Percentiles rank a stretch among this genome's conserved stretches.
Conservation (phyloP, 164 flowering plant species). For the Houttuynia cordata region DNA sequence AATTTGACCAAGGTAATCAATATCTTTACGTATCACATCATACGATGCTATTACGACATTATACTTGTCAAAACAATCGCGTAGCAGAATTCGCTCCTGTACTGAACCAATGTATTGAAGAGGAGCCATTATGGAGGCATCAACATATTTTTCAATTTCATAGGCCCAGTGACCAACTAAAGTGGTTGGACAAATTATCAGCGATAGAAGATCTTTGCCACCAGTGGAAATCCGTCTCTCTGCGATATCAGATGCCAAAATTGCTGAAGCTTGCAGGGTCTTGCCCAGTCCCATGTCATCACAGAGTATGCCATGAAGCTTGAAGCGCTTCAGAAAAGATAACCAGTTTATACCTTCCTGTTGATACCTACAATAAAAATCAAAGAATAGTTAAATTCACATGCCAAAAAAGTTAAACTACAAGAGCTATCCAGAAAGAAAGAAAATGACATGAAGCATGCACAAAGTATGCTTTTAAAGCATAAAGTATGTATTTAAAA, state of each 20-base stretch:
- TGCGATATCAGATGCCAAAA: slow-evolving; percentile 87
- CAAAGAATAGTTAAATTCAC: background rate
- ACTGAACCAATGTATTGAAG: slow-evolving; percentile 95
- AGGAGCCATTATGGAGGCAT: slow-evolving; percentile 47
- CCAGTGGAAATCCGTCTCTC: slow-evolving; percentile 39
- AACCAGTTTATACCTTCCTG: slow-evolving; percentile 99
- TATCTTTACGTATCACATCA: slow-evolving; percentile 93
- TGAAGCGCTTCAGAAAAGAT: slow-evolving; percentile 83
- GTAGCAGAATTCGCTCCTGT: slow-evolving; percentile 60
- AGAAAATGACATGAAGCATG: background rate
- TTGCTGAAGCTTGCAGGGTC: slow-evolving; percentile 99
- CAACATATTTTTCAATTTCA: slow-evolving; percentile 94
- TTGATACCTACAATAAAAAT: slow-evolving; percentile 60
- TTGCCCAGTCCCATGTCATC: slow-evolving; percentile 99
- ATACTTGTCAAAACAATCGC: slow-evolving; percentile 49
- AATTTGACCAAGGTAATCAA: slow-evolving; percentile 57
- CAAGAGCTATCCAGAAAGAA: no score
- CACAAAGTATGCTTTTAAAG: background rate
- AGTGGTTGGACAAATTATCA: slow-evolving; percentile 93
- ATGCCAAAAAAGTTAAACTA: no score
- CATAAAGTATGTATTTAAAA: background rate
- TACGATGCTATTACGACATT: slow-evolving; percentile 88
- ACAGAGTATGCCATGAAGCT: slow-evolving; percentile 96
- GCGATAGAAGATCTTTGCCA: slow-evolving; percentile 35
- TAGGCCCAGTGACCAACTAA: slow-evolving; percentile 98